phyloP scores from a whole-genome alignment of 192 early-diverging fungal species.

The Mortierella claussenii region DNA sequence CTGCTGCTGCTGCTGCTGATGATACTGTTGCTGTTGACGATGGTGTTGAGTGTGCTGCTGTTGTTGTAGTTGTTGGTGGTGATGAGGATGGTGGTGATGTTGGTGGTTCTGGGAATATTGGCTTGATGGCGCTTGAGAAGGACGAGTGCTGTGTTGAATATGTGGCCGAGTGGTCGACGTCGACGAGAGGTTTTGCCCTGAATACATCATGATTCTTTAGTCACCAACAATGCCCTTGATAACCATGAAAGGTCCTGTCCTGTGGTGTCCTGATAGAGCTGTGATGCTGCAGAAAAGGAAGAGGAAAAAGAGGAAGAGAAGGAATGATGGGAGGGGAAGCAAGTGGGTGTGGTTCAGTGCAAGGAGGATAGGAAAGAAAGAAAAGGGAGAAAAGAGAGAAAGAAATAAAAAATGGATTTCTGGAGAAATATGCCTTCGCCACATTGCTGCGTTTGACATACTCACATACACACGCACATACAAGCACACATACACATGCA shows the following conservation, averaged over 20 bases:
- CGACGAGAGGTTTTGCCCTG: neutral
- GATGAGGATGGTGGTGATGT: conserved; percentile 10
- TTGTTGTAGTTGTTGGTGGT: conserved; percentile 8
- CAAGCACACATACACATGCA: neutral
- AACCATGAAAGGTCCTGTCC: neutral
- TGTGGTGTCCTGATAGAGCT: neutral
- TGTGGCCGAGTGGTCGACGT: neutral
- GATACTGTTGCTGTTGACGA: conserved; percentile 22
- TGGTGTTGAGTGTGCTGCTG: conserved; percentile 6
- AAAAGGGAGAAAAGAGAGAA: neutral
- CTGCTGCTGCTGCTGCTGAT: conserved; percentile 16
- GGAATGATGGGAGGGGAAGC: neutral
- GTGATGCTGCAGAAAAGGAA: conserved; percentile 2
- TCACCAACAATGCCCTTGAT: neutral
- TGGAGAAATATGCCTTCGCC: neutral
- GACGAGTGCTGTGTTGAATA: neutral
- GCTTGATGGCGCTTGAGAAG: too few species aligned
- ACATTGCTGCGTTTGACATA: neutral
- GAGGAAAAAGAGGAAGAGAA: neutral
- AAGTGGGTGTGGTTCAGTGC: neutral
- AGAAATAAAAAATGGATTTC: neutral
- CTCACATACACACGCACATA: neutral
- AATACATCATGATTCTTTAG: neutral
- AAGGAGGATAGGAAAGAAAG: neutral
- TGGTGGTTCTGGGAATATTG: too few species aligned